Conservation (phyloP, 2,329 filamentous ascomycete species). For the Hymenotorrendiella dingleyae region DNA sequence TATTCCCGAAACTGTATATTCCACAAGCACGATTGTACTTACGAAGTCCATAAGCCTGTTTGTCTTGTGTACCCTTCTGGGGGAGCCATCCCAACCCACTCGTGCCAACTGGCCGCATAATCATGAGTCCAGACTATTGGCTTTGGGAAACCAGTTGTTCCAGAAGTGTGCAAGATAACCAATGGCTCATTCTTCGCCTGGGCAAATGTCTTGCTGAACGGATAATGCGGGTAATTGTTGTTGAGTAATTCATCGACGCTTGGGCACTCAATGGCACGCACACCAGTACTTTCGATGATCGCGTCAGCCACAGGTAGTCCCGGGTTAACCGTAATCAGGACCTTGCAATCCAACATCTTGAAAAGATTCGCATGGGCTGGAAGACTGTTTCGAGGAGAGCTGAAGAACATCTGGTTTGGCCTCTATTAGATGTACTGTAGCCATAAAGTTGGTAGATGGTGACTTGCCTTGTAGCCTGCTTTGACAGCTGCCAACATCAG, state of each 20-base stretch:
- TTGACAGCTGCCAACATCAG: slow-evolving; percentile 3
- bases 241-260: slow-evolving; percentile 16
- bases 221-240: slow-evolving; percentile 13
- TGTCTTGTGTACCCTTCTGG: not conserved
- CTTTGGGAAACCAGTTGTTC: slow-evolving; percentile 37
- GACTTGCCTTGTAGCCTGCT: slow-evolving; percentile 5
- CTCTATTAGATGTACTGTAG: too few species aligned
- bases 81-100: slow-evolving; percentile 4
- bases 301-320: not conserved
- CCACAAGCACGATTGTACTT: too few species aligned
- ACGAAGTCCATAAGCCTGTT: too few species aligned
- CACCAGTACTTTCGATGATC: too few species aligned
- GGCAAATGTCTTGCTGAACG: slow-evolving; percentile 30
- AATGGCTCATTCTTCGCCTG: slow-evolving; percentile 33
- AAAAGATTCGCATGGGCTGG: not conserved
- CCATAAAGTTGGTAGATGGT: too few species aligned
- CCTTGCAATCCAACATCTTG: slow-evolving; percentile 4
- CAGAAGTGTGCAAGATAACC: slow-evolving; percentile 37
- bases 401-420: slow-evolving; percentile 6
- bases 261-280: slow-evolving; percentile 1
- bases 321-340: not conserved
- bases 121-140: slow-evolving; percentile 34
- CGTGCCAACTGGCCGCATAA: slow-evolving; percentile 33
- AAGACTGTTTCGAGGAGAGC: not conserved
- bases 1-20: not conserved